A percentile compares a stretch with the other conserved stretches of the same genome.
Conservation (phyloP, 495 filamentous ascomycete species). For the Lophiostoma macrostomum region DNA sequence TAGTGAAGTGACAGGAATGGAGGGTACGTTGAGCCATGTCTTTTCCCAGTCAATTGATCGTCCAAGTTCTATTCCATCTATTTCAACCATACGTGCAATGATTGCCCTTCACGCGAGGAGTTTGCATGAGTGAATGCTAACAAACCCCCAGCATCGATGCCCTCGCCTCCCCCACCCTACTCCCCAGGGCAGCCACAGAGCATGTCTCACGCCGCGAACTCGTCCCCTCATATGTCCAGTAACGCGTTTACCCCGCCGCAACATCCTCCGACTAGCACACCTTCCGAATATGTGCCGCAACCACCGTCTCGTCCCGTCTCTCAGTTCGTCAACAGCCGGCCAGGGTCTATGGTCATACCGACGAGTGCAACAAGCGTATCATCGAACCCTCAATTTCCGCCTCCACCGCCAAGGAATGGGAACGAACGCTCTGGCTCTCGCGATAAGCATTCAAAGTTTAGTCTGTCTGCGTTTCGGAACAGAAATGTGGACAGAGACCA, state of each 20-base stretch:
- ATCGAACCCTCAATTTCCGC: conserved; percentile 36
- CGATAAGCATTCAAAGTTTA: conserved; percentile 40
- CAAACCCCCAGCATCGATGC: conserved; percentile 36
- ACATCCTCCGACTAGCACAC: conserved; percentile 10
- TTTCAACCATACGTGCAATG: too few relatives aligned
- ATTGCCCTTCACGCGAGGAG: too few relatives aligned
- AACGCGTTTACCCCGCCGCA: conserved; percentile 15
- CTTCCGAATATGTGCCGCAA: conserved; percentile 22
- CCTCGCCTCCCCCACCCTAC: conserved; percentile 45
- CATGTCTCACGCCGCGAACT: conserved; percentile 19
- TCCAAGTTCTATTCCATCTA: too few relatives aligned
- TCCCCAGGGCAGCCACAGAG: conserved; percentile 34
- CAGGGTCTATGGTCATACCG: conserved; percentile 22
- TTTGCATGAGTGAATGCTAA: conserved; percentile 7
- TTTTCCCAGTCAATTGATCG: not conserved
- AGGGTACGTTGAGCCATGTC: conserved; percentile 36
- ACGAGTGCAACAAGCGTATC: conserved; percentile 23
- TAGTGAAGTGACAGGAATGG: conserved; percentile 42
- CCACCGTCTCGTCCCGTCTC: conserved; percentile 17
- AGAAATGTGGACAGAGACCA: conserved; percentile 26
- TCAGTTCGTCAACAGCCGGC: conserved; percentile 16
- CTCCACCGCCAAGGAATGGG: conserved; percentile 32
- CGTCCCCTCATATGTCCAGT: conserved; percentile 29
- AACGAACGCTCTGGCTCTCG: conserved; percentile 30
- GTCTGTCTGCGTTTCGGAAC: conserved; percentile 33